phyloP scores from a whole-genome alignment of 2,329 filamentous ascomycete species.

The Venturia effusa region DNA sequence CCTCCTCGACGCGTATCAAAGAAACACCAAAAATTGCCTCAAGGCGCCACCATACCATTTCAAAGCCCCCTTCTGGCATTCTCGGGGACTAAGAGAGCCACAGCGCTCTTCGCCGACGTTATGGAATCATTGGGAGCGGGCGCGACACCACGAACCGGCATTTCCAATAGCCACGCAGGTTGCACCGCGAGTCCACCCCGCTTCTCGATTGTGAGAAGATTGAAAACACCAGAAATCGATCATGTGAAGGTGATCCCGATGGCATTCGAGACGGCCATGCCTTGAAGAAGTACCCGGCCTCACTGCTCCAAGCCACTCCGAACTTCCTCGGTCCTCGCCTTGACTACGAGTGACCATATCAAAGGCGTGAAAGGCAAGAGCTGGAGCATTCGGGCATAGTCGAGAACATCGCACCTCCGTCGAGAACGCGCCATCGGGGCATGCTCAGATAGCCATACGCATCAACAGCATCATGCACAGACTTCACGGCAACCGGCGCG shows the following conservation, averaged over 20 bases:
- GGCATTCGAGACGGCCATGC: too few relatives aligned
- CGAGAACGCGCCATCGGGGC: background rate
- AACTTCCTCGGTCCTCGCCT: background rate
- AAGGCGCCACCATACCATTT: background rate
- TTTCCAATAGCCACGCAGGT: background rate
- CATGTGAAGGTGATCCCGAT: background rate
- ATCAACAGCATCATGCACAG: background rate
- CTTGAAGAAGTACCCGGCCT: too few relatives aligned
- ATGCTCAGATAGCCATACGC: too few relatives aligned
- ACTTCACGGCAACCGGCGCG: background rate
- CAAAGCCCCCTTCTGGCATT: background rate
- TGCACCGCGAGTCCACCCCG: background rate
- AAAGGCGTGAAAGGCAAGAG: background rate
- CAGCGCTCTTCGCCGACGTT: background rate
- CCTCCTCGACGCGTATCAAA: background rate
- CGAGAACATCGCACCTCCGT: background rate
- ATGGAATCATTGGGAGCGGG: background rate
- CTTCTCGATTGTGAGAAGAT: background rate
- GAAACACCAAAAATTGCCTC: background rate
- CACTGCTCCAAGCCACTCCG: background rate
- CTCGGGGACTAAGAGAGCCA: background rate
- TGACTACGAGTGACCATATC: background rate
- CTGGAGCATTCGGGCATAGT: background rate
- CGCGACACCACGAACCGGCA: background rate
- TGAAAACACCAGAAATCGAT: background rate